Percentiles rank a stretch among this genome's conserved stretches.
These are phyloP conservation scores for Erythrophleum fordii DNA, from an alignment of 306 rosid genomes.

Conservation along the genomic window DNA sequence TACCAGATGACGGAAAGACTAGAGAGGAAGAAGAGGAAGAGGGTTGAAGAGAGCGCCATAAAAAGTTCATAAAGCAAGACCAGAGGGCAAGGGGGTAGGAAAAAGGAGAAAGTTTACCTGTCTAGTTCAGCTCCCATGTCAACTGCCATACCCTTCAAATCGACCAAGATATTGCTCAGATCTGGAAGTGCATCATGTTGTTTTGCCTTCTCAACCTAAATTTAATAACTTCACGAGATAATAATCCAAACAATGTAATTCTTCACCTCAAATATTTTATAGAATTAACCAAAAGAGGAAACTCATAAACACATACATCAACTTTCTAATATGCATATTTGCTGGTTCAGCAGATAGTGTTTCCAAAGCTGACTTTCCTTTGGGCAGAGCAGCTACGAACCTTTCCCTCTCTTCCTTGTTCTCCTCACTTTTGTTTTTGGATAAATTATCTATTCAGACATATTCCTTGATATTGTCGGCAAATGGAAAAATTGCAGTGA, in stretches of 20 bases:
- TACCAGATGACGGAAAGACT: too few relatives aligned
- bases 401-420: neutral
- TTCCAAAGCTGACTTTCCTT: neutral
- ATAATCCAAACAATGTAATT: neutral
- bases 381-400: neutral
- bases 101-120: constrained; percentile 1
- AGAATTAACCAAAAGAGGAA: neutral
- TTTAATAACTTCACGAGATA: neutral
- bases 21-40: too few relatives aligned
- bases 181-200: neutral
- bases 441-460: neutral
- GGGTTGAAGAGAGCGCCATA: too few relatives aligned
- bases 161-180: neutral
- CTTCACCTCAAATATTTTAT: neutral
- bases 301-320: neutral
- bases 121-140: constrained; percentile 6
- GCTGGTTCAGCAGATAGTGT: neutral
- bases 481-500: too few relatives aligned
- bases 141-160: constrained; percentile 8
- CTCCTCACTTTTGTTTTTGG: neutral
- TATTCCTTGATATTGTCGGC: neutral
- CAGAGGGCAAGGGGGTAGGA: too few relatives aligned
- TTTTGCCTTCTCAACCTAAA: constrained; percentile 8
- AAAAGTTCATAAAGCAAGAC: too few relatives aligned
- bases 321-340: neutral